Evolutionary conservation across 805 yeast genomes (phyloP), one percentile per base, ranked within the genome.

Genomic region (Nakazawaea holstii): DNA sequence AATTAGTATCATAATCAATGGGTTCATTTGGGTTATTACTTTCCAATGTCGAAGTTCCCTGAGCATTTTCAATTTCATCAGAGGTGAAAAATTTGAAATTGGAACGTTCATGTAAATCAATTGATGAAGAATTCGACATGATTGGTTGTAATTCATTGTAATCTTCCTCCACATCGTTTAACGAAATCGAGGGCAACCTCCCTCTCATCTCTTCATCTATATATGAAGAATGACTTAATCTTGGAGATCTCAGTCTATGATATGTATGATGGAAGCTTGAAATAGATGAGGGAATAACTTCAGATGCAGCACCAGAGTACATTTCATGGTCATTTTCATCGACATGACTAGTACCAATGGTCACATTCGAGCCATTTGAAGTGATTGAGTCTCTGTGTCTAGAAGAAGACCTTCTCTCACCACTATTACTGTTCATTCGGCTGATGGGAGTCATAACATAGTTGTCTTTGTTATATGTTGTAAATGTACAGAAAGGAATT

Each of bases 41-140:
- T 52, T 82, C 87, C 54, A 84, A 60, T 2, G 92, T 84, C 1
- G 97, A 87, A 1, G 92, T 69, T 41, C 97, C 97, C 46, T 87
- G 94, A 0, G 98, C 97, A 43, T 76, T 72, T 57, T 85, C 91
- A 40, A 92, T 83, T 54, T 89, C 94, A 48, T 86, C 88, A 4
- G 84, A 72, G 9, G 92, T 80, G 65, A 92, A 92, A 61, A 91
- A 92, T 51, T 80, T 77, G 68, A 94, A 92, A 47, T 82, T 71
- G 11, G 70, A 60, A 14, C 68, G 50, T 41, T 64, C 69, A 28
- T 58, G 62, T 39, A 63, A 55, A 40, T 76, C 72, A n/a, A 55
- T 58, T 8, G 64, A 57, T 4, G 73, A 64, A n/a, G 54, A 59
- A 39, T 60, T 66, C 11, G 70, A 68, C 35, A 61, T 61, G 28